Evolutionary conservation across 805 yeast species (phyloP).

Genomic region (Metschnikowia picachoensis): DNA sequence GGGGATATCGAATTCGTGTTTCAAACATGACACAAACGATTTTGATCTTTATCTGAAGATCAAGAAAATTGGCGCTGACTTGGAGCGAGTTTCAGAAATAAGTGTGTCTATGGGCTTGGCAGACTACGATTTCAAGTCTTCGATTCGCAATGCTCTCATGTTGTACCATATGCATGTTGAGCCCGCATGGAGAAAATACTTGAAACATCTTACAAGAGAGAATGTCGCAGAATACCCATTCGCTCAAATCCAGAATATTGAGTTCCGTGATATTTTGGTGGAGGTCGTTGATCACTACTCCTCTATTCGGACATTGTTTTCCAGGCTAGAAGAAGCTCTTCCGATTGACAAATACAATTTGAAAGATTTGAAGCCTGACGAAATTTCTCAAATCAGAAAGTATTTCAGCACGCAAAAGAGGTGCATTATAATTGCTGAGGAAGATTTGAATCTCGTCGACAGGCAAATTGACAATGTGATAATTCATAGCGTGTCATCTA

Average conservation of each 20-base stretch:
- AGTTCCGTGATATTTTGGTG: not conserved
- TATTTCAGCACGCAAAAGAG: conserved; percentile 1
- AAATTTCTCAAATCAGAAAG: not conserved
- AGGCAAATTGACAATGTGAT: conserved; percentile 7
- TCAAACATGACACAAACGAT: conserved; percentile 6
- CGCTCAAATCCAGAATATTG: not conserved
- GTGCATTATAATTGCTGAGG: conserved; percentile 2
- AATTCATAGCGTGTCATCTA: not conserved
- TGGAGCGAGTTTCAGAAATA: conserved; percentile 12
- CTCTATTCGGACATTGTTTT: conserved; percentile 6
- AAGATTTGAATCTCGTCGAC: conserved; percentile 2
- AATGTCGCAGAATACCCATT: conserved; percentile 12
- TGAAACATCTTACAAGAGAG: conserved; percentile 6
- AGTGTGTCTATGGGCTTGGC: conserved; percentile 15
- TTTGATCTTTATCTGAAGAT: conserved; percentile 1
- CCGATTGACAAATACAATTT: conserved; percentile 8
- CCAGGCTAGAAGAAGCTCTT: conserved; percentile 7
- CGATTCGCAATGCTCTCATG: conserved; percentile 18
- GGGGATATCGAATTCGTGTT: not conserved
- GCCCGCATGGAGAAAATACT: conserved; percentile 18
- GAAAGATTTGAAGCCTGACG: not conserved
- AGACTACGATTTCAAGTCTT: conserved; percentile 14
- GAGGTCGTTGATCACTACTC: conserved; percentile 9
- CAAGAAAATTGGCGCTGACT: conserved; percentile 3
- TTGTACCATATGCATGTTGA: conserved; percentile 19